phyloP scores from a whole-genome alignment of 129 eudicot genomes.

The Lactuca sativa region DNA sequence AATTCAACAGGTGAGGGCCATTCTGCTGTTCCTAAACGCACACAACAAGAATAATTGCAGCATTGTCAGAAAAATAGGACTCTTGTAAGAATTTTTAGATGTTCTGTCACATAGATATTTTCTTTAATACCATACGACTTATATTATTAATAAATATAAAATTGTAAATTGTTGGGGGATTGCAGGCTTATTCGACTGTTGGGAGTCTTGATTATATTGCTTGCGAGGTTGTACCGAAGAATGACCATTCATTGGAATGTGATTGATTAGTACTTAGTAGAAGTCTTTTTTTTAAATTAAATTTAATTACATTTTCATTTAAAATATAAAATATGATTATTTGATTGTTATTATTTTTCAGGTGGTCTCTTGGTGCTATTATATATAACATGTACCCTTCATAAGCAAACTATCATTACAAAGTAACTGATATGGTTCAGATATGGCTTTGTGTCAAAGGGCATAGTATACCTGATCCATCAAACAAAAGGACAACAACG shows the following conservation, averaged over 20 bases:
- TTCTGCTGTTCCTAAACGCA: constrained; percentile 63
- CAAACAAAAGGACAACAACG: no score
- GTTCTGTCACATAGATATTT: neutral
- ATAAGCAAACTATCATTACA: no score
- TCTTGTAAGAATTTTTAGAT: constrained; percentile 51
- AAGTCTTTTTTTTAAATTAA: neutral
- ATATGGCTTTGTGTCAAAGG: no score
- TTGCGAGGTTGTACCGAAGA: constrained; percentile 85
- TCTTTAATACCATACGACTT: neutral
- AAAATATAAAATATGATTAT: no score
- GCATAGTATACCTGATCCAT: no score
- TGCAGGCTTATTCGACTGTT: constrained; percentile 91
- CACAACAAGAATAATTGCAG: constrained; percentile 87
- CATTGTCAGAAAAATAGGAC: constrained; percentile 96
- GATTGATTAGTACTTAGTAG: constrained; percentile 87
- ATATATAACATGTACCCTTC: constrained; percentile 96
- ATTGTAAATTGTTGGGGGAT: constrained; percentile 20
- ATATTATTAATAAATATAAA: neutral
- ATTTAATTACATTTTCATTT: no score
- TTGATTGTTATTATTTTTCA: constrained; percentile 38
- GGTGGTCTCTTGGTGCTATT: constrained; percentile 98
- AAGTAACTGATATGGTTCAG: no score
- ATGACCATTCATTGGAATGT: constrained; percentile 88
- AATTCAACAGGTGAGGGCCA: constrained; percentile 43
- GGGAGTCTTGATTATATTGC: constrained; percentile 97